Conservation (phyloP, 2,329 filamentous ascomycete genomes). For the Cladosporium cucumerinum region DNA sequence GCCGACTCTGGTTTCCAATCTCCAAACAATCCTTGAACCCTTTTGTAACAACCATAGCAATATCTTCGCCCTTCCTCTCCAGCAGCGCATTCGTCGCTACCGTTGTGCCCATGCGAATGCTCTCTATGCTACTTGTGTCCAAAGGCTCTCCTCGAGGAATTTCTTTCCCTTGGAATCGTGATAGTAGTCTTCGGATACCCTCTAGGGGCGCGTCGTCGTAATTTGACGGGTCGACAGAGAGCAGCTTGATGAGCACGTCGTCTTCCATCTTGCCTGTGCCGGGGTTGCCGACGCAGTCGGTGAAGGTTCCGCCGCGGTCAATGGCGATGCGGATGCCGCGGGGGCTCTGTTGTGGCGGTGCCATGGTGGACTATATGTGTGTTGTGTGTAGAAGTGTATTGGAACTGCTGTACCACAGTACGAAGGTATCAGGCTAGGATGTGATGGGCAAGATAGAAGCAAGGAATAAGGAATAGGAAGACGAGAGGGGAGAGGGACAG, state of each 20-base stretch:
- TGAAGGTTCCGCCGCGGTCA: conserved; percentile 82
- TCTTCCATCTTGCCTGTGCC: conserved; percentile 65
- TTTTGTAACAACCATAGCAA: conserved; percentile 80
- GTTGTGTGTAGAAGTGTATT: not conserved
- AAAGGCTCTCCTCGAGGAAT: conserved; percentile 76
- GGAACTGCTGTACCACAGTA: not conserved
- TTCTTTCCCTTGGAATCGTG: conserved; percentile 68
- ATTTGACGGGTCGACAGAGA: conserved; percentile 86
- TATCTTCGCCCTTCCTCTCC: conserved; percentile 84
- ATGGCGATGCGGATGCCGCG: conserved; percentile 71
- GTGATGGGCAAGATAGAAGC: not conserved
- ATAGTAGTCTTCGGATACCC: conserved; percentile 82
- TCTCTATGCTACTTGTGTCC: conserved; percentile 80
- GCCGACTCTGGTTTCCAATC: conserved; percentile 87
- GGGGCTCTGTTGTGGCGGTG: conserved; percentile 7
- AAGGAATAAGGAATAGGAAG: not conserved
- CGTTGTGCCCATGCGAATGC: conserved; percentile 93
- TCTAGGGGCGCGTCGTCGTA: conserved; percentile 89
- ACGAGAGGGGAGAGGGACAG: not conserved
- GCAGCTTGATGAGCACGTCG: conserved; percentile 79
- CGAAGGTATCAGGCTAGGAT: not conserved
- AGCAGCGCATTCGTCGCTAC: conserved; percentile 90
- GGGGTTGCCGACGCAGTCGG: conserved; percentile 83
- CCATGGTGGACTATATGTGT: not conserved
- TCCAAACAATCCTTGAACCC: conserved; percentile 84